Conservation (phyloP, 805 yeast species). For the Tetrapisispora phaffii region DNA sequence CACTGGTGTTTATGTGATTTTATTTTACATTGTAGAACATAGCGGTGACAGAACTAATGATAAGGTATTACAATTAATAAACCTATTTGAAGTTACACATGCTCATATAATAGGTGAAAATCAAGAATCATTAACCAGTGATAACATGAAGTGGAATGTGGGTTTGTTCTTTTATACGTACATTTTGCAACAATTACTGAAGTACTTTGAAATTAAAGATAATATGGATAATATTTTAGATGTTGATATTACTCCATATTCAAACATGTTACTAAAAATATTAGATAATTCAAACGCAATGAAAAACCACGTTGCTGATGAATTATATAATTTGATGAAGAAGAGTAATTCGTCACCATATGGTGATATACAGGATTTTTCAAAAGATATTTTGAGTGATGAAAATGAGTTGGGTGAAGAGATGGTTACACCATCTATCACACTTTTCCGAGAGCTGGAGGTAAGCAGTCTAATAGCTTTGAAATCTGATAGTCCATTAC, state of each 20-base stretch:
- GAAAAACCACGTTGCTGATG: slow-evolving; percentile 14
- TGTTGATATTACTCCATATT: slow-evolving; percentile 5
- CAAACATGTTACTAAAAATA: slow-evolving; percentile 8
- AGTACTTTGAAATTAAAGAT: slow-evolving; percentile 7
- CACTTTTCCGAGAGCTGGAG: slow-evolving; percentile 6
- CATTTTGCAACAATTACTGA: slow-evolving; percentile 11
- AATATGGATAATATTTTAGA: neutral
- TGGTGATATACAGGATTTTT: slow-evolving; percentile 40
- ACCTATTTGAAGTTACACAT: slow-evolving; percentile 10
- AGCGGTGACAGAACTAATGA: slow-evolving; percentile 10
- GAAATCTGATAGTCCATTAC: slow-evolving; percentile 5
- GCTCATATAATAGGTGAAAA: slow-evolving; percentile 14
- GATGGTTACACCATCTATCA: slow-evolving; percentile 1
- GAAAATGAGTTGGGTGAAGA: neutral
- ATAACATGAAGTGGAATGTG: slow-evolving; percentile 22
- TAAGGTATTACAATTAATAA: slow-evolving; percentile 8
- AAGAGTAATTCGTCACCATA: slow-evolving; percentile 15
- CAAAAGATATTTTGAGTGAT: neutral
- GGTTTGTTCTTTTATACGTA: slow-evolving; percentile 18
- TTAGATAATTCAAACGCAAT: slow-evolving; percentile 7
- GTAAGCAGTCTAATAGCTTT: slow-evolving; percentile 6
- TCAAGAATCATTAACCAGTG: slow-evolving; percentile 9
- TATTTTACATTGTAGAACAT: slow-evolving; percentile 13
- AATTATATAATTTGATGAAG: slow-evolving; percentile 5
- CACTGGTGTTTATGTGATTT: slow-evolving; percentile 18